These are phyloP conservation scores for Peniophora sp. DNA, from an alignment of 1,284 basidiomycete species.

Conservation along the genomic window DNA sequence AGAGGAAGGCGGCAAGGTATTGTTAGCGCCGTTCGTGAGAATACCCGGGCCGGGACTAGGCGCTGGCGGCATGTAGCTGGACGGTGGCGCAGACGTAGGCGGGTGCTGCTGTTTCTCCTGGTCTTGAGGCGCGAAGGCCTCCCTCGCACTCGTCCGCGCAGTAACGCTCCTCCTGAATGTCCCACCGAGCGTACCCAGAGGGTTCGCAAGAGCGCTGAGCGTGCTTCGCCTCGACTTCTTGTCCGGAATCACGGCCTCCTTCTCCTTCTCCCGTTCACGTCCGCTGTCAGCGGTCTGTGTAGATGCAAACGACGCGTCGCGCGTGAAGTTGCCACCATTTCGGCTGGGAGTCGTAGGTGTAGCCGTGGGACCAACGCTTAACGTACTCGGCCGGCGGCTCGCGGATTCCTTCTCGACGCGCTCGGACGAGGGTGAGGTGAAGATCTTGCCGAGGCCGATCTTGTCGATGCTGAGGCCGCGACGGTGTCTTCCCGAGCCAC, in stretches of 20 bases:
- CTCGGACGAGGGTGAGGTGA: constrained; percentile 23
- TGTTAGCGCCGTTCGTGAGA: constrained; percentile 12
- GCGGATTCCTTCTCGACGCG: constrained; percentile 10
- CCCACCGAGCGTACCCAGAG: constrained; percentile 43
- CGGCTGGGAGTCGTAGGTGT: background rate
- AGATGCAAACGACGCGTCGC: background rate
- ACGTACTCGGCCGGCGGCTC: constrained; percentile 11
- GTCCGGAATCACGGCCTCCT: constrained; percentile 17
- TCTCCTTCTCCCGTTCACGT: background rate
- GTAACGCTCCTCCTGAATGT: constrained; percentile 19
- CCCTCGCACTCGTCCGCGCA: constrained; percentile 22
- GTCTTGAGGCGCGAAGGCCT: background rate
- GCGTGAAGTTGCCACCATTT: too few relatives aligned
- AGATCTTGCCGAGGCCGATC: constrained; percentile 63
- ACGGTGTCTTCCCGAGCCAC: constrained; percentile 37
- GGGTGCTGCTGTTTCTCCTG: background rate
- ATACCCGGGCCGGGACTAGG: constrained; percentile 10
- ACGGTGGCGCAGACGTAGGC: background rate
- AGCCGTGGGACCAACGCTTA: background rate
- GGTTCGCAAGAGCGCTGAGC: constrained; percentile 77
- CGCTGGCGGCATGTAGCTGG: background rate
- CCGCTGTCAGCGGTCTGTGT: background rate
- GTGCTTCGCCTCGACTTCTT: constrained; percentile 72
- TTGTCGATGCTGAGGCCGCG: constrained; percentile 68
- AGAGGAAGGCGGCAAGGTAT: constrained; percentile 18